phyloP scores from a whole-genome alignment of 139 green algal species.

The Micractinium sp. region DNA sequence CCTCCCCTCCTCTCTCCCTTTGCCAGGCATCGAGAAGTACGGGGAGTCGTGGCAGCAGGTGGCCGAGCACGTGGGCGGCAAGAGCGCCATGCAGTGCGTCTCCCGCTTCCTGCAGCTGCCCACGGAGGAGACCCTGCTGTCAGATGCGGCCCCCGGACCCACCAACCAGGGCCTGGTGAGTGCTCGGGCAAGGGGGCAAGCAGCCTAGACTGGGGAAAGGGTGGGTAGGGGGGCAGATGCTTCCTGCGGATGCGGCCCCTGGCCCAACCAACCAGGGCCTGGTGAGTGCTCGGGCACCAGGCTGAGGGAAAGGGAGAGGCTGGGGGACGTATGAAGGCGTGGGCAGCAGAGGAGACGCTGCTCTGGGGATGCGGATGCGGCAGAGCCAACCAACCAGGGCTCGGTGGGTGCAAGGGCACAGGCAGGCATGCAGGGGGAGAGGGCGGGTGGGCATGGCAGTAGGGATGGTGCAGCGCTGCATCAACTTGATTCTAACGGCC shows the following conservation, averaged over 20 bases:
- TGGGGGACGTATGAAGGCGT: too few relatives aligned
- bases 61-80: conserved; percentile 87
- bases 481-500: too few relatives aligned
- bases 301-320: too few relatives aligned
- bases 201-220: neutral
- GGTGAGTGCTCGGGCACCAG: neutral
- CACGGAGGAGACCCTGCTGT: conserved; percentile 79
- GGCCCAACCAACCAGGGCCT: neutral
- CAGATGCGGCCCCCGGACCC: neutral
- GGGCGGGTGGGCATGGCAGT: too few relatives aligned
- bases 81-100: conserved; percentile 84
- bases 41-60: conserved; percentile 89
- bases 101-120: conserved; percentile 90
- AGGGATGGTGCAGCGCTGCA: too few relatives aligned
- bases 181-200: neutral
- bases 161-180: conserved; percentile 13
- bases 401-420: neutral
- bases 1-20: neutral
- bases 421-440: too few relatives aligned
- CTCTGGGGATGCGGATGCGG: neutral
- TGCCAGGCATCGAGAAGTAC: conserved; percentile 84
- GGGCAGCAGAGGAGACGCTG: too few relatives aligned
- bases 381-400: too few relatives aligned
- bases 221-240: too few relatives aligned
- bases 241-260: conserved; percentile 70